A percentile compares a stretch with the other conserved stretches of the same genome.
Evolutionary conservation across 2,329 filamentous ascomycete genomes (phyloP).

Genomic region (Helicocarpus griseus): DNA sequence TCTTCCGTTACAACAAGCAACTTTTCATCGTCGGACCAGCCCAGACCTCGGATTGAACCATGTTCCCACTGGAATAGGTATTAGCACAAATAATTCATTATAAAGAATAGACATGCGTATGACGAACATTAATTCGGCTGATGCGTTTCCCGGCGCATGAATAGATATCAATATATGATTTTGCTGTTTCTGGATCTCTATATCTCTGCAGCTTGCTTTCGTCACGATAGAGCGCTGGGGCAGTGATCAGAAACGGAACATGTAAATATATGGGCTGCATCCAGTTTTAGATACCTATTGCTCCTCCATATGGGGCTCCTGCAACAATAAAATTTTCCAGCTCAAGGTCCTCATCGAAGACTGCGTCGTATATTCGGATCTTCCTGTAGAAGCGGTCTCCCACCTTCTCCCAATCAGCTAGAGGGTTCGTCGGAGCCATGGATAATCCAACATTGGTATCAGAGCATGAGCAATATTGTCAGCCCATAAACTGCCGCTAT

Average conservation of each 20-base stretch:
- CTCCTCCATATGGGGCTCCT: constrained; percentile 86
- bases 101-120: not conserved
- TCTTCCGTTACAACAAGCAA: constrained; percentile 81
- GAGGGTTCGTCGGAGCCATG: constrained; percentile 51
- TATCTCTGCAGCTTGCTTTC: constrained; percentile 74
- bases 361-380: constrained; percentile 79
- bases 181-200: constrained; percentile 59
- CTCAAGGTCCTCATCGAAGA: constrained; percentile 89
- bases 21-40: constrained; percentile 94
- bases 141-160: constrained; percentile 85
- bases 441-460: constrained; percentile 3
- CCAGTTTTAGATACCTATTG: constrained; percentile 60
- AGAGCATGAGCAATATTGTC: not conserved
- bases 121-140: constrained; percentile 56
- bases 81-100: constrained; percentile 5
- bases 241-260: not conserved
- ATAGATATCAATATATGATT: constrained; percentile 87
- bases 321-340: constrained; percentile 88
- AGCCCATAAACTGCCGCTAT: not conserved
- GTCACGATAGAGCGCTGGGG: constrained; percentile 73
- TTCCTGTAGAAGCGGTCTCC: constrained; percentile 94
- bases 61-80: constrained; percentile 64
- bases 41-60: constrained; percentile 73
- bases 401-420: constrained; percentile 87
- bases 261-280: not conserved